These are phyloP conservation scores for Boechera divaricarpa DNA, from an alignment of 345 rosid species.

Conservation along the genomic window DNA sequence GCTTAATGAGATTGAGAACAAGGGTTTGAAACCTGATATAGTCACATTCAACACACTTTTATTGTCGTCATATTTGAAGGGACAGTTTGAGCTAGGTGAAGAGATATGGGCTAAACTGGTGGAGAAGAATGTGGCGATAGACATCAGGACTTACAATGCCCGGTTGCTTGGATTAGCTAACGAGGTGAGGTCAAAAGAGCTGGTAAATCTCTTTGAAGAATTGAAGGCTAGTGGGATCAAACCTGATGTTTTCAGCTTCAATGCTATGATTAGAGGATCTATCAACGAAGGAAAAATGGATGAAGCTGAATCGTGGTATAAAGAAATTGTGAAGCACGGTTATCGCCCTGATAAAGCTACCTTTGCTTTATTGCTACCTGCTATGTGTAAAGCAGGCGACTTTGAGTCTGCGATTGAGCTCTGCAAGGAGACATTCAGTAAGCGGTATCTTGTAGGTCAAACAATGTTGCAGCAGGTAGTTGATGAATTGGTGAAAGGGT, in stretches of 20 bases:
- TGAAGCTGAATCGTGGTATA: constrained; percentile 58
- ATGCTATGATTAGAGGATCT: constrained; percentile 65
- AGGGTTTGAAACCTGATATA: constrained; percentile 55
- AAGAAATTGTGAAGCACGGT: constrained; percentile 49
- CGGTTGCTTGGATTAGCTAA: constrained; percentile 60
- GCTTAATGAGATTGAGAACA: constrained; percentile 62
- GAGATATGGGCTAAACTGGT: constrained; percentile 60
- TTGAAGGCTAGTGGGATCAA: constrained; percentile 52
- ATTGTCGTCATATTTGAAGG: constrained; percentile 52
- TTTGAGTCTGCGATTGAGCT: constrained; percentile 52
- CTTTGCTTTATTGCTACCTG: constrained; percentile 51
- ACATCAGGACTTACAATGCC: constrained; percentile 63
- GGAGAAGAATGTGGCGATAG: constrained; percentile 51
- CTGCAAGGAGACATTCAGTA: constrained; percentile 46
- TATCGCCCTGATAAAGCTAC: constrained; percentile 46
- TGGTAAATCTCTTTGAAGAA: constrained; percentile 48
- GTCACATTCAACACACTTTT: constrained; percentile 70
- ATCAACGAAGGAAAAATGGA: constrained; percentile 51
- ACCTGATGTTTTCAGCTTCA: constrained; percentile 58
- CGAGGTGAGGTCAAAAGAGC: constrained; percentile 50
- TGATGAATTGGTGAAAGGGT: constrained; percentile 54
- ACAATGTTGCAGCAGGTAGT: constrained; percentile 56
- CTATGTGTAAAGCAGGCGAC: constrained; percentile 60
- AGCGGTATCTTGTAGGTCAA: constrained; percentile 34
- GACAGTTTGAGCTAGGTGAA: constrained; percentile 59